Evolutionary conservation across 768 basidiomycete species (phyloP), one percentile per base, ranked within the genome.

Genomic region (Dioszegia hungarica): DNA sequence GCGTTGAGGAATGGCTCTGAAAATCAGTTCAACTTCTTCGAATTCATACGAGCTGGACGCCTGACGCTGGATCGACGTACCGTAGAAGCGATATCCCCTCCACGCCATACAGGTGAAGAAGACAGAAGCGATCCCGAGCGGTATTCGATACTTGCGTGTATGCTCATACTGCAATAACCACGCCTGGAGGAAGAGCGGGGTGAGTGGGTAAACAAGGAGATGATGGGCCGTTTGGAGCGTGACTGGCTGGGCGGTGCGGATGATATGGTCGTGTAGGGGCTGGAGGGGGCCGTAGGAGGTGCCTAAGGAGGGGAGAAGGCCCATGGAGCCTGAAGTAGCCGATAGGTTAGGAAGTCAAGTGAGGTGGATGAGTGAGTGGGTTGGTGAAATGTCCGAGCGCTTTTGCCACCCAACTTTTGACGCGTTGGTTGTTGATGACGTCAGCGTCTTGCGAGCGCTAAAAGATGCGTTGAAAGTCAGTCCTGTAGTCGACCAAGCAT

Each of bases 231-330:
- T 67, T 36, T 19, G 3, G 19, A 44, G 36, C 2, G 64, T 56
- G 14, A 72, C 34, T 2, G 53, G 58, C 19, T 40, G 8, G 24
- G 65, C 64, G 27, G 55, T 53, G 15, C 19, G 22, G 24, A 72
- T 20, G 41, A 61, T 59, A 37, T 68, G 59, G 29, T 55, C 36
- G 50, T 68, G 67, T 9, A 72, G 27, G 19, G 52, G 41, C 25
- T 62, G 36, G 1, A 72, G 58, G 4, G 50, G 56, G 9, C 70
- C 70, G 34, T 57, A 72, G 2, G 67, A 61, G 20, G 33, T 43
- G 1, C 22, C 36, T 8, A 5, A 2, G 8, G 58, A 20, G 28
- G 51, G 43, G 15, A 59, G 34, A 39, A 60, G 11, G 33, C 3
- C 11, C 50, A 53, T 54, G 39, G 20, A 27, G 6, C n/a, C 8